Evolutionary conservation across 2,329 filamentous ascomycete genomes (phyloP), one percentile per base, ranked within the genome.

Genomic region (Septoria petroselini): DNA sequence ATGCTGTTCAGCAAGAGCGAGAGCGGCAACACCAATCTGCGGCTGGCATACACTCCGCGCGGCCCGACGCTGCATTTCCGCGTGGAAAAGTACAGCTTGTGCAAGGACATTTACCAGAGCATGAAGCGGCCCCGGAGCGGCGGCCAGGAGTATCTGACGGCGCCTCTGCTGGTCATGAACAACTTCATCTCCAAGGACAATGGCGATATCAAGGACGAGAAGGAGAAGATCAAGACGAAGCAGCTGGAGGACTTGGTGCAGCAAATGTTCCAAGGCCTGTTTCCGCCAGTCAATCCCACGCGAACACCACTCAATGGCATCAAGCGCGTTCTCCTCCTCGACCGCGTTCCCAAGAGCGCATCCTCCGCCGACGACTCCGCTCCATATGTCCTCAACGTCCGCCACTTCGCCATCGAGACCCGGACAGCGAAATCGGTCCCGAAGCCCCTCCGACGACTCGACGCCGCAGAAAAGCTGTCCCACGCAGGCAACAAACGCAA

Each of bases 151-250:
- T 95, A 88, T 63, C 77, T 86, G 50, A 89, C 84, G 35, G 84
- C 93, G 5, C 93, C 93, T 55, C 72, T 97, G 81, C 80, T 98
- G 37, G 93, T 98, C 59, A 97, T 98, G 93, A 98, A 98, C 74
- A 96, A 95, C 70, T 95, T 98, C 70, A 81, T 81, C 31, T 85
- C 83, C 3, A 76, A 55, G 69, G 54, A 58, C 67, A 68, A 56
- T 73, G 25, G 65, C 78, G 37, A n/a, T n/a, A n/a, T n/a, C n/a
- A 47, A 49, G 18, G 54, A 56, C 15, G 58, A 55, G 23, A 55
- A 58, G 39, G 71, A 80, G 23, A 79, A 77, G 50, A 63, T 64
- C 17, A 54, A 61, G 41, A 84, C 95, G n/a, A 94, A 89, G 66
- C 91, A 96, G 61, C 86, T 98, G 64, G 93, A 98, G 72, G 85